Evolutionary conservation across 352 stramenopile genomes (phyloP).

Genomic region (Phytophthora pisi): DNA sequence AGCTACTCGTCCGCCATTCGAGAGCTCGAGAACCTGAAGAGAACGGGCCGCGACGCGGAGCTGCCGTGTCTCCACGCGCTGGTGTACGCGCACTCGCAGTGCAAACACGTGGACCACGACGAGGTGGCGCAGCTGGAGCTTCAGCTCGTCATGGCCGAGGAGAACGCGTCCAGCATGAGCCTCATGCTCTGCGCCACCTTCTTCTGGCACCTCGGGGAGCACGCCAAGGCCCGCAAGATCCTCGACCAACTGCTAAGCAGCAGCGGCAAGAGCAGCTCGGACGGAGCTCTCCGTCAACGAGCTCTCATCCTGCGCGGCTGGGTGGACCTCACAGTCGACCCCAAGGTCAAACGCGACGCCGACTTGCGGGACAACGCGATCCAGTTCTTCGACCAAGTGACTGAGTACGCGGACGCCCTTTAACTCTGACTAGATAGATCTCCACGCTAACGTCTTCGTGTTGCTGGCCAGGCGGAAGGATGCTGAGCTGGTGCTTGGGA

Average conservation of each 20-base stretch:
- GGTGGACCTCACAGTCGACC: conserved; percentile 74
- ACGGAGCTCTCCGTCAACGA: conserved; percentile 46
- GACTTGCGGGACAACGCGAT: conserved; percentile 66
- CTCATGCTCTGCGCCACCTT: conserved; percentile 75
- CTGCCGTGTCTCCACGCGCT: conserved; percentile 80
- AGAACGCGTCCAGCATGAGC: conserved; percentile 58
- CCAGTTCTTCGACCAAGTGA: conserved; percentile 70
- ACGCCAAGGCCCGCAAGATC: conserved; percentile 70
- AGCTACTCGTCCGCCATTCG: conserved; percentile 85
- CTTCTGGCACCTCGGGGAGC: conserved; percentile 80
- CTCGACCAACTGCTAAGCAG: conserved; percentile 59
- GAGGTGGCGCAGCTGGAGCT: conserved; percentile 81
- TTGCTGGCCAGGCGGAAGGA: conserved; percentile 58
- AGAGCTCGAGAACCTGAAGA: conserved; percentile 83
- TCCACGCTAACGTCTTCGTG: conserved; percentile 1
- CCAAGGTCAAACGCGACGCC: conserved; percentile 71
- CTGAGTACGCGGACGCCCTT: conserved; percentile 43
- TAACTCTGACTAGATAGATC: background rate
- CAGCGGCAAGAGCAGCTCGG: conserved; percentile 23
- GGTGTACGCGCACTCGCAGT: conserved; percentile 77
- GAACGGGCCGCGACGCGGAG: conserved; percentile 74
- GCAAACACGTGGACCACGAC: conserved; percentile 81
- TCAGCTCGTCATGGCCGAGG: conserved; percentile 81
- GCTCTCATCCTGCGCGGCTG: conserved; percentile 71
- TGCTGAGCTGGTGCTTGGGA: conserved; percentile 69